Evolutionary conservation across 2,329 filamentous ascomycete species (phyloP), one percentile per base, ranked within the genome.

Genomic region (Sarocladiaceae sp.): DNA sequence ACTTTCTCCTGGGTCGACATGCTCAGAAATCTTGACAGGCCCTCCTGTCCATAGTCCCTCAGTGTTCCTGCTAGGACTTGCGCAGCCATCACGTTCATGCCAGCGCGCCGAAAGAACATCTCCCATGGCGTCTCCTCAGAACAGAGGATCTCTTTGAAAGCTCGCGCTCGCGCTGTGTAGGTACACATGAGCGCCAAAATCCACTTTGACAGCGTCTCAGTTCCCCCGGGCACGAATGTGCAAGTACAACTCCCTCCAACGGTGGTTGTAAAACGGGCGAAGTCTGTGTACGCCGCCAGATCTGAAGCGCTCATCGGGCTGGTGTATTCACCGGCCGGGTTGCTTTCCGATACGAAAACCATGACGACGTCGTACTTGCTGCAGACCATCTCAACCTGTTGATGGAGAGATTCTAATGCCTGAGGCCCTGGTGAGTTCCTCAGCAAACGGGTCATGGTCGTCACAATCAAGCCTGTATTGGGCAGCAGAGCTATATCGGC

Each of bases 401-500:
- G 70, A 29, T 74, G 72, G 12, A 88, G 66, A 12, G 66, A 63
- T 3, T 69, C 65, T 27, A 64, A 58, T 0, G 54, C 49, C 7
- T 60, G 67, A 5, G 59, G 58, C 1, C 62, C 60, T 0, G 87
- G 86, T 0, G 89, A 68, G 3, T 83, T 70, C 39, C 73, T 77
- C 55, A 95, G 90, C 33, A 82, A 83, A 20, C 85, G 71, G 51
- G 83, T 80, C 4, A 90, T 65, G 0, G 78, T 85, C 1, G 86
- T 86, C 16, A 85, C 56, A 1, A 95, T 60, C 3, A 95, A 65
- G 0, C 85, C 88, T 0, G 76, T 79, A 0, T 68, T 70, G 0
- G 86, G 80, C 0, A 86, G 86, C 4, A 90, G 54, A 1, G 84
- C 75, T 3, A 95, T 62, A 53, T 95, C 89, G 3, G 86, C 83